These are phyloP conservation scores for Lactarius hatsudake DNA, from an alignment of 768 basidiomycete species.

Conservation along the genomic window DNA sequence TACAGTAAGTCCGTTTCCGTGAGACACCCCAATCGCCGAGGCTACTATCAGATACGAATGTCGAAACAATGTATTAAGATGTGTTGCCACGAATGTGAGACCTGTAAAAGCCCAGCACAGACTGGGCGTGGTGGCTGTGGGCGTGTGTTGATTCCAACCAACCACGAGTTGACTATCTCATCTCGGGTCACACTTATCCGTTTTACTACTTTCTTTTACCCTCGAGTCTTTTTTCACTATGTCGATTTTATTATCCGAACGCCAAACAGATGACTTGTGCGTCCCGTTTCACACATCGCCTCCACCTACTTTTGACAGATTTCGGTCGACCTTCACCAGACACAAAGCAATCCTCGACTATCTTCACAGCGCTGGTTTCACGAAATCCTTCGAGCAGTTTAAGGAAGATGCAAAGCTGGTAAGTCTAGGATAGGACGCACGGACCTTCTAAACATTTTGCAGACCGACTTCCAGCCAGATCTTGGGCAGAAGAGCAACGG, in stretches of 20 bases:
- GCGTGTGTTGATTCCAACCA: neutral
- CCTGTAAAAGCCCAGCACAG: neutral
- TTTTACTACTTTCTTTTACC: neutral
- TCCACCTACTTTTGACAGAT: neutral
- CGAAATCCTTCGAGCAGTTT: constrained; percentile 36
- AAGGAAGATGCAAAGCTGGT: constrained; percentile 32
- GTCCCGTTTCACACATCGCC: constrained; percentile 1
- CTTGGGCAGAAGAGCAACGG: constrained; percentile 28
- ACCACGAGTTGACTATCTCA: constrained; percentile 14
- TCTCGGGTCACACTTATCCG: neutral
- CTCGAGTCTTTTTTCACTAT: neutral
- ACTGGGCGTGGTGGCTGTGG: neutral
- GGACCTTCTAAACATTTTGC: constrained; percentile 9
- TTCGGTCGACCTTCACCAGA: constrained; percentile 25
- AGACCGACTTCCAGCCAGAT: constrained; percentile 35
- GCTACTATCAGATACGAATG: neutral
- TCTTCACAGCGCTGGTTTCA: constrained; percentile 34
- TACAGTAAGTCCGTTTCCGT: neutral
- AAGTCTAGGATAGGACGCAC: neutral
- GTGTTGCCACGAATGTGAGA: neutral
- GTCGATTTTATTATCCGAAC: constrained; percentile 24
- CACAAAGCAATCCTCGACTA: constrained; percentile 41
- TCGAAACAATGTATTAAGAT: neutral
- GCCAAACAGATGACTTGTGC: constrained; percentile 25
- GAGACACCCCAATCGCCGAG: neutral